Evolutionary conservation across 2,329 filamentous ascomycete species (phyloP).

Genomic region (Exophiala viscosa): DNA sequence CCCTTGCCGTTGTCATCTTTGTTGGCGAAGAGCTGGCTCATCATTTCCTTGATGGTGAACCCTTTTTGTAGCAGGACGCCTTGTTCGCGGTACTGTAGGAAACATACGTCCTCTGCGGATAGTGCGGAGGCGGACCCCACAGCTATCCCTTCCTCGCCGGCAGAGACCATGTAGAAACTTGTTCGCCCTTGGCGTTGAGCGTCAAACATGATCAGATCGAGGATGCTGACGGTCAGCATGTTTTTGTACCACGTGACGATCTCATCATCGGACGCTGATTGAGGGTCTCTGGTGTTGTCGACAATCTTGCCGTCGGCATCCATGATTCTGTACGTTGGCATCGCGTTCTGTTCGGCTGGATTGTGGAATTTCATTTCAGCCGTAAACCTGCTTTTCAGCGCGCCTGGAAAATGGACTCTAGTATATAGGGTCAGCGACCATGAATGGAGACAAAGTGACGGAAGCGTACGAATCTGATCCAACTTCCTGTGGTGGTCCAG

Average conservation of each 20-base stretch:
- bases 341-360: constrained; percentile 67
- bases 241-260: constrained; percentile 59
- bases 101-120: constrained; percentile 80
- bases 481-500: constrained; percentile 21
- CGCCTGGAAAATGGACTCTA: constrained; percentile 78
- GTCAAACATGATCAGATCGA: constrained; percentile 99
- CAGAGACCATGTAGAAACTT: constrained; percentile 98
- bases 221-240: constrained; percentile 70
- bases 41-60: constrained; percentile 82
- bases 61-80: constrained; percentile 88
- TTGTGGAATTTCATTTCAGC: constrained; percentile 71
- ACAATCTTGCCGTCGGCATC: constrained; percentile 83
- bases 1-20: constrained; percentile 73
- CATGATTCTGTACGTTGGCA: constrained; percentile 88
- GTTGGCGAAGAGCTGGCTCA: constrained; percentile 93
- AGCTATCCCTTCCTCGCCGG: constrained; percentile 90
- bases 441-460: neutral
- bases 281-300: constrained; percentile 65
- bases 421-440: constrained; percentile 12
- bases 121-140: constrained; percentile 84
- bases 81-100: constrained; percentile 90
- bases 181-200: constrained; percentile 85
- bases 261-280: constrained; percentile 62
- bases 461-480: constrained; percentile 56
- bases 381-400: constrained; percentile 89